Evolutionary conservation across 2,329 filamentous ascomycete genomes (phyloP), one percentile per base, ranked within the genome.

Genomic region (Nigrospora sphaerica): DNA sequence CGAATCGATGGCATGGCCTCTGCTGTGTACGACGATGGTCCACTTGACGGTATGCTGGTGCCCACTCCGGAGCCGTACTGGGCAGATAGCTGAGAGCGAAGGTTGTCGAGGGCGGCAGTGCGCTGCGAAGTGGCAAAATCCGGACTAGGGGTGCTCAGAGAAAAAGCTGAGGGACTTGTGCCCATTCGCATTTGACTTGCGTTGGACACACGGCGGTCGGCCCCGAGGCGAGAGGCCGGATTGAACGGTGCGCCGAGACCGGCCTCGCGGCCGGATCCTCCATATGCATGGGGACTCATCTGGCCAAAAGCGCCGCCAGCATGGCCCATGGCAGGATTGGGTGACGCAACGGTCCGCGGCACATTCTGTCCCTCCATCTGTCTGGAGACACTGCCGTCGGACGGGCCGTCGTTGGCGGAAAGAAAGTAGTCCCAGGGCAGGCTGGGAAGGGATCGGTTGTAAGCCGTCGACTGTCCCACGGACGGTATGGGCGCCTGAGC

Each of bases 351-450:
- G 16, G 42, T 44, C 12, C 42, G 32, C 13, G 53, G 39, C 32
- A 52, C 48, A 34, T 55, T 56, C 14, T 55, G 52, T 17, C 55
- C 52, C 17, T 31, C 40, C 32, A 18, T 33, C 16, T 28, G 12
- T 34, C 17, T n/a, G 34, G 32, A 10, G 23, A 28, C 7, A 19
- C 32, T 42, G 6, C 40, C 23, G 12, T 32, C 40, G 16, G 17
- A 33, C 9, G 40, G 17, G 12, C 17, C 34, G 6, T 17, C 34
- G 9, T 32, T 19, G 12, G 40, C 40, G 31, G 40, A 42, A 19
- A 42, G 40, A 10, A 58, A 73, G 62, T 73, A 75, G 14, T 65
- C 64, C 77, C 77, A 80, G 2, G 77, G 75, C 33, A 78, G 62
- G 41, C 55, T 68, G 4, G 69, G 69, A 28, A 72, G 64, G 6